Percentiles rank a stretch among this genome's conserved stretches.
Evolutionary conservation across 2,329 filamentous ascomycete species (phyloP).

Genomic region (Pseudogymnoascus sp.): DNA sequence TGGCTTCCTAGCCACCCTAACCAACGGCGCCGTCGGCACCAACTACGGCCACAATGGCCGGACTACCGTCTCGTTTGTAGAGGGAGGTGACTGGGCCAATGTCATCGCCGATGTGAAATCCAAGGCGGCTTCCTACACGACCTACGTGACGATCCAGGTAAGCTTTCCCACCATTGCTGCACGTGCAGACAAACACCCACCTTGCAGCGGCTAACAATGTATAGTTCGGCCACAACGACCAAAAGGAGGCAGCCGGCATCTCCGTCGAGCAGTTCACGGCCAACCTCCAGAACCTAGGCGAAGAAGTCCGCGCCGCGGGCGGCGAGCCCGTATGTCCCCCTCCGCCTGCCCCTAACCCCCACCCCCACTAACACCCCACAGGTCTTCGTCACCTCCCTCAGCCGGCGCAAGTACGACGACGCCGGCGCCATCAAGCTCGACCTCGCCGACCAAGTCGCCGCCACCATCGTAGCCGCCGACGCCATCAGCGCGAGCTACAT

Average conservation of each 20-base stretch:
- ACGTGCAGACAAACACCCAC: neutral
- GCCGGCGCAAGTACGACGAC: slow-evolving; percentile 33
- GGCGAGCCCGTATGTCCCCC: slow-evolving; percentile 20
- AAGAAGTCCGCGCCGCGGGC: slow-evolving; percentile 24
- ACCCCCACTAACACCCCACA: neutral
- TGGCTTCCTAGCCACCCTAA: slow-evolving; percentile 40
- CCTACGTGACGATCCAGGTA: slow-evolving; percentile 43
- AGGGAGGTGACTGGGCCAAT: slow-evolving; percentile 36
- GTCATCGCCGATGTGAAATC: slow-evolving; percentile 32
- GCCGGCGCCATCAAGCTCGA: slow-evolving; percentile 30
- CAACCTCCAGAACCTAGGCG: slow-evolving; percentile 33
- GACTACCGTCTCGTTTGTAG: slow-evolving; percentile 39
- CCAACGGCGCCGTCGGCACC: slow-evolving; percentile 32
- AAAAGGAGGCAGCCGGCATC: slow-evolving; percentile 36
- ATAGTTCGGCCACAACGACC: slow-evolving; percentile 44
- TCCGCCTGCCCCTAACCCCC: neutral
- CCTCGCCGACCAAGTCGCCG: slow-evolving; percentile 30
- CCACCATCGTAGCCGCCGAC: slow-evolving; percentile 32
- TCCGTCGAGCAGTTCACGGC: slow-evolving; percentile 30
- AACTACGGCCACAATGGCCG: slow-evolving; percentile 40
- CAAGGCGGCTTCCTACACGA: slow-evolving; percentile 27
- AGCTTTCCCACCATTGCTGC: neutral
- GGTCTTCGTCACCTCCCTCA: slow-evolving; percentile 37
- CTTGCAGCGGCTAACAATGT: neutral
- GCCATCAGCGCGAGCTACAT: slow-evolving; percentile 26